These are phyloP conservation scores for Hawksworthiomyces lignivorus DNA, from an alignment of 2,329 filamentous ascomycete species.

Conservation along the genomic window DNA sequence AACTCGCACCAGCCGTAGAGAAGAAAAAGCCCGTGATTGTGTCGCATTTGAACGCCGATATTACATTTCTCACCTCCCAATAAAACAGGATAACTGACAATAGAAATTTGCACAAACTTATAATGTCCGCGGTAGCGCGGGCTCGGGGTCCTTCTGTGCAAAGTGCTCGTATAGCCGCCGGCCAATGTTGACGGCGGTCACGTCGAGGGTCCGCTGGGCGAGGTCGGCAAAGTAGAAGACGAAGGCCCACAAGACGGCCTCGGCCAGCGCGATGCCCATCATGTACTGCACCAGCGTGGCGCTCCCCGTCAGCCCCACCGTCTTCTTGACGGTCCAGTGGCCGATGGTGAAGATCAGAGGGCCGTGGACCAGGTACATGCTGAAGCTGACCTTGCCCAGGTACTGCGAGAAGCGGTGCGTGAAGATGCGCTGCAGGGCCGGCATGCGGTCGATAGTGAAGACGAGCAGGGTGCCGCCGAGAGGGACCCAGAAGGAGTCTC, in stretches of 20 bases:
- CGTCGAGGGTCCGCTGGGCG: slow-evolving; percentile 49
- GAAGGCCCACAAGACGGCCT: slow-evolving; percentile 39
- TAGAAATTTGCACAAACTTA: too few species aligned
- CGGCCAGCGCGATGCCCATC: slow-evolving; percentile 38
- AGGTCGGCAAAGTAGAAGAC: slow-evolving; percentile 49
- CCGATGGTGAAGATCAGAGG: slow-evolving; percentile 46
- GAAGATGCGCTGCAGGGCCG: slow-evolving; percentile 20
- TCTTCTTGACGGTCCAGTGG: slow-evolving; percentile 22
- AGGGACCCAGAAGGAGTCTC: slow-evolving; percentile 21
- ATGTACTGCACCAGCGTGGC: slow-evolving; percentile 36
- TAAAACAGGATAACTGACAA: too few species aligned
- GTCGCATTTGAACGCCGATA: too few species aligned
- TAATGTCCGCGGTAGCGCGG: neutral
- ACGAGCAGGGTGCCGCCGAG: slow-evolving; percentile 19
- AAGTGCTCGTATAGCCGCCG: slow-evolving; percentile 45
- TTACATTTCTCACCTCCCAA: too few species aligned
- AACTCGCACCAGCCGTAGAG: too few species aligned
- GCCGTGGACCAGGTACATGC: slow-evolving; percentile 55
- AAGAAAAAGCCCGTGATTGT: too few species aligned
- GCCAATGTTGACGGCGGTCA: slow-evolving; percentile 47
- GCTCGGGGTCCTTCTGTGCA: neutral
- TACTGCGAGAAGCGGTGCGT: slow-evolving; percentile 29
- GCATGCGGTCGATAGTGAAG: slow-evolving; percentile 16
- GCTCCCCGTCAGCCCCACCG: slow-evolving; percentile 32
- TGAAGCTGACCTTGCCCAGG: slow-evolving; percentile 53